Evolutionary conservation across 2,329 filamentous ascomycete genomes (phyloP), one percentile per base, ranked within the genome.

Genomic region (Diaporthe batatas): DNA sequence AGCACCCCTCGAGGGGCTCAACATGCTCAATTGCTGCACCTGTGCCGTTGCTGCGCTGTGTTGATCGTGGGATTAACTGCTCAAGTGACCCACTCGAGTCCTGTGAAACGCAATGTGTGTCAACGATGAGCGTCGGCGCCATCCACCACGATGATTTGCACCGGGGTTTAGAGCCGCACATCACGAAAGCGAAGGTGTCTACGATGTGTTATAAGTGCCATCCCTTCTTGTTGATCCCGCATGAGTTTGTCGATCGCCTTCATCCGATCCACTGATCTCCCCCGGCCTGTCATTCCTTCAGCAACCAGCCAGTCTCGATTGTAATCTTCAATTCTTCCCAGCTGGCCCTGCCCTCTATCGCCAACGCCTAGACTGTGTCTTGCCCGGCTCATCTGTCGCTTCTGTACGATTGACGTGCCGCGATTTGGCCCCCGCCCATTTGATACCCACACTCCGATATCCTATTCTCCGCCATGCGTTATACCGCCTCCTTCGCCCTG

Each of bases 31-130:
- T 36, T 51, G 3, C 18, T 51, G 29, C 44, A 25, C 21, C 59
- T 49, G 42, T 16, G 42, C 29, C 23, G 55, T n/a, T 12, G 34
- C 16, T 53, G 59, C 23, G 42, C 44, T 23, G 44, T 39, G 42
- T 65, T 51, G 62, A 23, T 51, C 29, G 29, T 67, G n/a, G 21
- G 7, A 36, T 53, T 49, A 5, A 32, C 18, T 1, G 29, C 29
- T 29, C 29, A 29, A 29, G 29, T 29, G 62, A 53, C 47, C 62
- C 62, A 67, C 62, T 67, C 32, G 12, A 14, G 8, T 53, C 62
- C 62, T 36, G 23, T 71, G 69, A 65, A 71, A 71, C 69, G 58
- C 58, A 53, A 44, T 54, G 23, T 32, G 69, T 71, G 49, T 51
- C 69, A 71, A 54, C 69, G 54, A 44, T 51, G 39, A 6, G 1